These are phyloP conservation scores for Arthrobotrys sinensis DNA, from an alignment of 2,329 filamentous ascomycete genomes.

Conservation along the genomic window DNA sequence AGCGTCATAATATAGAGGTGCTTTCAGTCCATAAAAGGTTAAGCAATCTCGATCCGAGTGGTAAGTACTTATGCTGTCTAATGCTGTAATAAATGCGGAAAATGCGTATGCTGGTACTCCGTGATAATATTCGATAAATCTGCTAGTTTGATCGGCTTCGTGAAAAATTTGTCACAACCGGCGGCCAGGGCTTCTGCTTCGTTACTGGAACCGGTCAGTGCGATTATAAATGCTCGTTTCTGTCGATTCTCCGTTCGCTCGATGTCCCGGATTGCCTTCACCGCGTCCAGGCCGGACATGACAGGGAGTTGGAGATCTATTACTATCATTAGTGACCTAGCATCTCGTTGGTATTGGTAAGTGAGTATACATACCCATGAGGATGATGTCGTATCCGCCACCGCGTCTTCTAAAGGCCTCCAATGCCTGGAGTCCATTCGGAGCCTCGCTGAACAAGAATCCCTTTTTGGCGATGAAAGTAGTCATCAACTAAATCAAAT, in stretches of 20 bases:
- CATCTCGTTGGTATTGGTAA: neutral
- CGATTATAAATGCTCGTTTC: conserved; percentile 66
- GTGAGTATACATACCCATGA: conserved; percentile 68
- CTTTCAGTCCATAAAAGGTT: neutral
- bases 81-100: conserved; percentile 30
- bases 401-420: conserved; percentile 65
- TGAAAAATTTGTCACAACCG: conserved; percentile 49
- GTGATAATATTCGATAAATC: conserved; percentile 30
- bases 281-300: conserved; percentile 63
- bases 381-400: conserved; percentile 68
- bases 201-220: conserved; percentile 67
- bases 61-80: conserved; percentile 15
- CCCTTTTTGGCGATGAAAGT: conserved; percentile 68
- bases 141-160: conserved; percentile 40
- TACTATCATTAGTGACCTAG: conserved; percentile 29
- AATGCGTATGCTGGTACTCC: conserved; percentile 37
- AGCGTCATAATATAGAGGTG: neutral
- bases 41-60: conserved; percentile 11
- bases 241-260: conserved; percentile 45
- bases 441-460: conserved; percentile 68
- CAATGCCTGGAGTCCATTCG: conserved; percentile 71
- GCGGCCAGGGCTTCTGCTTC: conserved; percentile 65
- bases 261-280: conserved; percentile 59
- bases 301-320: conserved; percentile 62
- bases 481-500: conserved; percentile 67